Evolutionary conservation across 192 early-diverging fungal genomes (phyloP), one percentile per base, ranked within the genome.

Genomic region (Fimicolochytrium jonesii): DNA sequence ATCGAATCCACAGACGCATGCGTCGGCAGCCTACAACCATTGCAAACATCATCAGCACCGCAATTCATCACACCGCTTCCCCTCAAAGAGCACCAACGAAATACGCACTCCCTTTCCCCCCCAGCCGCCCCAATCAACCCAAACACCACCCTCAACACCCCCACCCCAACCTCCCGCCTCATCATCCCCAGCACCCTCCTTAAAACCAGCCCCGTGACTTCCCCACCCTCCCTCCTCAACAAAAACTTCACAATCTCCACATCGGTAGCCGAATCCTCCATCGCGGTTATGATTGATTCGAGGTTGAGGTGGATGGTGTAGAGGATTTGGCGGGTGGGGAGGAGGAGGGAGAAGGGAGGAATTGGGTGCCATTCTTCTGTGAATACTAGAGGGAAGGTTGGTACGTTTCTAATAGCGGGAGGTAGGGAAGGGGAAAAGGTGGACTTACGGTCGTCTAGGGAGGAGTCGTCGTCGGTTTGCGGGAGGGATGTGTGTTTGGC

Each of bases 331-430:
- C 45, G 15, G 54, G 23, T 25, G 1, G 44, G 23, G 6, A 29
- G 18, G 25, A 66, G 32, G 23, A 64, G 23, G 23, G n/a, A 54
- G 50, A 54, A 23, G 3, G 48, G 30, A 26, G 30, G 44, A 25
- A 36, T 13, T 4, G 37, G 20, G 30, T 54, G 61, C 61, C 61
- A 64, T 5, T 64, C 61, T 3, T 25, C n/a, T 15, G 32, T n/a
- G 2, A 23, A 26, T 34, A 3, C 31, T 0, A 59, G n/a, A 32
- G 30, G 23, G n/a, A n/a, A n/a, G n/a, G n/a, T n/a, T n/a, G n/a
- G n/a, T n/a, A n/a, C n/a, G n/a, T n/a, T n/a, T n/a, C n/a, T n/a
- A n/a, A n/a, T n/a, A n/a, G n/a, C n/a, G n/a, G n/a, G n/a, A n/a
- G n/a, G n/a, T n/a, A n/a, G n/a, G n/a, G n/a, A n/a, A n/a, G n/a